Evolutionary conservation across 2,329 filamentous ascomycete species (phyloP), one percentile per base, ranked within the genome.

Genomic region (Beauveria pseudobassiana): DNA sequence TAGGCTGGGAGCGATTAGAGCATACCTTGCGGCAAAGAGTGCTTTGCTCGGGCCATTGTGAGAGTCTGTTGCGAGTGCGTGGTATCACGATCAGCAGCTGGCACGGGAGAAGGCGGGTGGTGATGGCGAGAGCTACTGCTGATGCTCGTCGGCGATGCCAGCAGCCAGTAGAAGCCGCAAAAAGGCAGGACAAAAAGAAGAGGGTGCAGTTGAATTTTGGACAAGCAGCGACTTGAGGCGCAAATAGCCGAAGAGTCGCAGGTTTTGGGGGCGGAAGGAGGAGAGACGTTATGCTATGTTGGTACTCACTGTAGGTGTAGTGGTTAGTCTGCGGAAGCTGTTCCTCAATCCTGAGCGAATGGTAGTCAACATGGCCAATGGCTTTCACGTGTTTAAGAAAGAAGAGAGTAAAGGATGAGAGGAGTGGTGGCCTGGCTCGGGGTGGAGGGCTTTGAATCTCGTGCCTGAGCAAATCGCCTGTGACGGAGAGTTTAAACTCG

Each of bases 31-130:
- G 82, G 81, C 59, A 84, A 74, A 64, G 83, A 83, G 77, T 83
- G 86, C 70, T 77, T 85, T 73, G 78, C 81, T 72, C 84, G 76
- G 51, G 83, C 80, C 83, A 87, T 86, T 71, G 70, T 70, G 63
- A 69, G 64, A 60, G 64, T 66, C 66, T 71, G 45, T 55, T 55
- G 43, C 10, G 51, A 18, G 18, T 16, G 51, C 28, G 43, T 26
- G 55, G 42, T 30, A 55, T 26, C 22, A 62, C 61, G 65, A 42
- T 55, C 59, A 50, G 61, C 60, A 38, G 50, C 30, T 51, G 43
- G 26, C 50, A 40, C 40, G 18, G n/a, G 30, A 62, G 48, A 24
- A 18, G 42, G 16, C 52, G 24, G 12, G 38, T 9, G 57, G n/a
- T 45, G n/a, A 22, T 59, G 57, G n/a, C 2, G 48, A 38, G 48